These are phyloP conservation scores for Aphanomyces astaci DNA, from an alignment of 352 stramenopile species.

Conservation along the genomic window DNA sequence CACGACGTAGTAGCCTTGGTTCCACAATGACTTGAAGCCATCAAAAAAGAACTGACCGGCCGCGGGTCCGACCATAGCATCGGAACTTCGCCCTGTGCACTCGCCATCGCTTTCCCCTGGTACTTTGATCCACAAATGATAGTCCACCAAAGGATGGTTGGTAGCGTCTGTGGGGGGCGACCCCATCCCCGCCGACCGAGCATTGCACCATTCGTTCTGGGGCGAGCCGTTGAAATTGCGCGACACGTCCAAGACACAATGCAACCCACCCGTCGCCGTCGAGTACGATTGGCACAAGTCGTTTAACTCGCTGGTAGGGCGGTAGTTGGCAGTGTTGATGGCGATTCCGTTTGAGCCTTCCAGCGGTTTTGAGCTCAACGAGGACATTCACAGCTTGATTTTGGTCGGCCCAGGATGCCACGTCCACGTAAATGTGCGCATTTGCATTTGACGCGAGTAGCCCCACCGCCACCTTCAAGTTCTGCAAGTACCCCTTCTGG, in stretches of 20 bases:
- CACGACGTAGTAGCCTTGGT: conserved; percentile 34
- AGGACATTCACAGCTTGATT: not conserved
- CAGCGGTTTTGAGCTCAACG: conserved; percentile 25
- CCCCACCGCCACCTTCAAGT: conserved; percentile 26
- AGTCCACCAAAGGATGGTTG: conserved; percentile 29
- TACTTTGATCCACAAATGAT: conserved; percentile 44
- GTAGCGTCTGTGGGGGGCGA: conserved; percentile 32
- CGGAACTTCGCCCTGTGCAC: conserved; percentile 33
- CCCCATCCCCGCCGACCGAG: conserved; percentile 32
- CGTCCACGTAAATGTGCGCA: conserved; percentile 30
- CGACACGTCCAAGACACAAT: conserved; percentile 39
- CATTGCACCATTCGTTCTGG: conserved; percentile 40
- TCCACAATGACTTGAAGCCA: conserved; percentile 44
- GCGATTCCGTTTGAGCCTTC: conserved; percentile 50
- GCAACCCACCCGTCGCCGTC: conserved; percentile 22
- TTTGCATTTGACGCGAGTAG: conserved; percentile 26
- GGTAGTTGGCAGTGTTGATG: conserved; percentile 73
- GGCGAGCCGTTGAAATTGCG: conserved; percentile 30
- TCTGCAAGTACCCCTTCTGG: conserved; percentile 25
- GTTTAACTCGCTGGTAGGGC: conserved; percentile 39
- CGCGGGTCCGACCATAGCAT: conserved; percentile 38
- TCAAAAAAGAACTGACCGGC: conserved; percentile 47
- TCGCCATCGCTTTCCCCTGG: conserved; percentile 41
- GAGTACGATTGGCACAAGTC: conserved; percentile 41
- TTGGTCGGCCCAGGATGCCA: conserved; percentile 28